phyloP scores from a whole-genome alignment of 495 filamentous ascomycete species.

The Penicillium dipodomyicola region DNA sequence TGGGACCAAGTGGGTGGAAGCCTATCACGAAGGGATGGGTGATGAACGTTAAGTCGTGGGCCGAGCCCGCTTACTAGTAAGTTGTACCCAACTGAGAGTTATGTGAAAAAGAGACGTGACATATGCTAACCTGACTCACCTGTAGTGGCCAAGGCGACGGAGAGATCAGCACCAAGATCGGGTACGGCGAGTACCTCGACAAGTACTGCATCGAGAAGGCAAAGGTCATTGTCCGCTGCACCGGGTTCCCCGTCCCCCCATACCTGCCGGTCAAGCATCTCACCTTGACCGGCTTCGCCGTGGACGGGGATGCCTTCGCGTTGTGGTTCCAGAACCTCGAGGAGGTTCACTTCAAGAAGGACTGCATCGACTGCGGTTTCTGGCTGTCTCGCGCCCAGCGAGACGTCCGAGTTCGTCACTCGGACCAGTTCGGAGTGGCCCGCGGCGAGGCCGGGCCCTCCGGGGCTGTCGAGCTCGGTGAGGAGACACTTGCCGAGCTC shows the following conservation, averaged over 20 bases:
- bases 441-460: neutral
- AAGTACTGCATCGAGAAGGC: neutral
- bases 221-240: neutral
- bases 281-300: neutral
- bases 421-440: neutral
- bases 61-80: neutral
- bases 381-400: neutral
- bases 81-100: neutral
- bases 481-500: neutral
- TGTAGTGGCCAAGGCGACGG: neutral
- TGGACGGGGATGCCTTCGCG: neutral
- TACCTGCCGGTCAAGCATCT: neutral
- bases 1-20: neutral
- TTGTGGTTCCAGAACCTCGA: neutral
- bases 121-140: neutral
- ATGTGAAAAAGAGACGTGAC: neutral
- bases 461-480: neutral
- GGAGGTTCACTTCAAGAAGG: neutral
- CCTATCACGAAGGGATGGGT: neutral
- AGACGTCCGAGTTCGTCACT: neutral
- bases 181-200: neutral
- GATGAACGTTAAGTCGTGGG: neutral
- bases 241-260: neutral
- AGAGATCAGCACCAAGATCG: neutral
- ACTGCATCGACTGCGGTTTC: slow-evolving; percentile 1